These are phyloP conservation scores for Emydomyces testavorans DNA, from an alignment of 2,329 filamentous ascomycete genomes.

Conservation along the genomic window DNA sequence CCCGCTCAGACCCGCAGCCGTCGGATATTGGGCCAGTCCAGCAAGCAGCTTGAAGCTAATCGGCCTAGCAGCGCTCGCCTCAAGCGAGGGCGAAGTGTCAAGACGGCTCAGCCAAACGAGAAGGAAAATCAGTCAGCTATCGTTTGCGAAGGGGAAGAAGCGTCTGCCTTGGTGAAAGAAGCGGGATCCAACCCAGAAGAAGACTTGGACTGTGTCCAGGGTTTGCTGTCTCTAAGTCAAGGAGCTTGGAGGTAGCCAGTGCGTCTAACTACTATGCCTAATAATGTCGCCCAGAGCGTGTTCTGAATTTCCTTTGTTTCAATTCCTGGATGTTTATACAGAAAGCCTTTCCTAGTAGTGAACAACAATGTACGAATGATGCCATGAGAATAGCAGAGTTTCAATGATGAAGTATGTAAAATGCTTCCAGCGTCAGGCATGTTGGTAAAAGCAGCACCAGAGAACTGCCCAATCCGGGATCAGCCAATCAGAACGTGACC, in stretches of 20 bases:
- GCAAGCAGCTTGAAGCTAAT: slow-evolving; percentile 11
- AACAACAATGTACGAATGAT: slow-evolving; percentile 10
- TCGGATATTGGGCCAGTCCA: slow-evolving; percentile 7
- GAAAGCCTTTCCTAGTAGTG: slow-evolving; percentile 3
- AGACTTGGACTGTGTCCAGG: slow-evolving; percentile 80
- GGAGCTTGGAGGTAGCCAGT: slow-evolving; percentile 65
- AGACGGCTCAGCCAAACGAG: background rate
- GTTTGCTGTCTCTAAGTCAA: slow-evolving; percentile 77
- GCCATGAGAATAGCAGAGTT: background rate
- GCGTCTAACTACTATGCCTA: background rate
- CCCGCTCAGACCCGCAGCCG: slow-evolving; percentile 3
- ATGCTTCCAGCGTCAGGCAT: no score
- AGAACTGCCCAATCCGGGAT: background rate
- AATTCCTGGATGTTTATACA: slow-evolving; percentile 6
- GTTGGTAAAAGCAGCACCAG: background rate
- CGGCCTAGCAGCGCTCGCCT: background rate
- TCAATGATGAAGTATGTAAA: no score
- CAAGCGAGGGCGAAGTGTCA: slow-evolving; percentile 4
- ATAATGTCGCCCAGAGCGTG: background rate
- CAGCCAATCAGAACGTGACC: background rate
- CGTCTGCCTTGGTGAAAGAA: background rate
- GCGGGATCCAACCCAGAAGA: slow-evolving; percentile 50
- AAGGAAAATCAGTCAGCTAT: background rate
- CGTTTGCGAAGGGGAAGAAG: background rate
- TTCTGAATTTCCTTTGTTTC: slow-evolving; percentile 4